phyloP scores from a whole-genome alignment of 257 asterid genomes.

The Forsythia suspensa region DNA sequence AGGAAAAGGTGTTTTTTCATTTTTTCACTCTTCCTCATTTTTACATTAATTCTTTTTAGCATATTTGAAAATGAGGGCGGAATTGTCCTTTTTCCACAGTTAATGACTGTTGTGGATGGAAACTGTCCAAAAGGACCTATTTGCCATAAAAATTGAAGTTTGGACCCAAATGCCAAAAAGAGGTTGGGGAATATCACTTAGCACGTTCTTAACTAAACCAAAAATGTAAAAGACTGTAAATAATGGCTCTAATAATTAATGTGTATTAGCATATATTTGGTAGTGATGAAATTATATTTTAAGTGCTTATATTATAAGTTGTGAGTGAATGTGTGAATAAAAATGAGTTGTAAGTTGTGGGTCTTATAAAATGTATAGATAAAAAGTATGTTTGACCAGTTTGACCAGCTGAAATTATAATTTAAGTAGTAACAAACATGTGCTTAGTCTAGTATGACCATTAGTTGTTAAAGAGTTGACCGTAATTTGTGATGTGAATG shows the following conservation, averaged over 20 bases:
- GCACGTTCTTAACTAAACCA: not conserved
- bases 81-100: not conserved
- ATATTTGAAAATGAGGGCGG: not conserved
- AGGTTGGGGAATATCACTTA: not conserved
- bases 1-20: not conserved
- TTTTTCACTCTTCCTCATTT: not conserved
- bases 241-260: not conserved
- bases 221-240: not conserved
- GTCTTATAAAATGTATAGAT: no score
- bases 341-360: no score
- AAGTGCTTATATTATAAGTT: no score
- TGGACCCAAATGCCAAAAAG: not conserved
- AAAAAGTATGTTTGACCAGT: no score
- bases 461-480: not conserved
- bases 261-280: no score
- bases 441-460: not conserved
- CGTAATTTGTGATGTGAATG: not conserved
- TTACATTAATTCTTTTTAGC: not conserved
- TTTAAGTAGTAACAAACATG: no score
- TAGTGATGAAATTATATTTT: no score
- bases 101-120: not conserved
- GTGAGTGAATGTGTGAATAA: no score
- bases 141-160: not conserved
- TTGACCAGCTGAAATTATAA: no score
- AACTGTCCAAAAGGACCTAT: not conserved